phyloP scores from a whole-genome alignment of 345 rosid species.

The Iberis pinnata region DNA sequence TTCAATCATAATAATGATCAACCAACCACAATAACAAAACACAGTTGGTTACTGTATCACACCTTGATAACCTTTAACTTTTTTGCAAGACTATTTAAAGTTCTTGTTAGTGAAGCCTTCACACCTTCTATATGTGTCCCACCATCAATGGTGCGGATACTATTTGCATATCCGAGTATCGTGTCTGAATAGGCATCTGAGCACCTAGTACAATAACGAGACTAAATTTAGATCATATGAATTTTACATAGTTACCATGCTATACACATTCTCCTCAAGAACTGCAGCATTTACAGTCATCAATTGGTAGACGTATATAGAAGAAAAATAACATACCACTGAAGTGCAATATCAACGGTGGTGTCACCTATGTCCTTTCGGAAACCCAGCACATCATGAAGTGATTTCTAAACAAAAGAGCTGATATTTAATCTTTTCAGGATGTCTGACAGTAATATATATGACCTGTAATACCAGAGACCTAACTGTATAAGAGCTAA shows the following conservation, averaged over 20 bases:
- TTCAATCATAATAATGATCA: not conserved
- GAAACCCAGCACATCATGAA: slow-evolving; percentile 82
- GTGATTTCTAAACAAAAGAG: slow-evolving; percentile 54
- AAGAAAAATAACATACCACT: slow-evolving; percentile 47
- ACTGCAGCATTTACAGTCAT: no score
- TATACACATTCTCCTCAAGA: not conserved
- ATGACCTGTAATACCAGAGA: no score
- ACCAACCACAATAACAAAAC: not conserved
- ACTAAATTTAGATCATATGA: slow-evolving; percentile 7
- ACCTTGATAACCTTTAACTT: slow-evolving; percentile 86
- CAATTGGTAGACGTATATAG: no score
- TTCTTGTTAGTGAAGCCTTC: slow-evolving; percentile 84
- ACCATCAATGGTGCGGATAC: slow-evolving; percentile 94
- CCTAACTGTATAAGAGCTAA: no score
- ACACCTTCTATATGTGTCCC: slow-evolving; percentile 96
- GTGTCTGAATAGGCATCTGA: slow-evolving; percentile 97
- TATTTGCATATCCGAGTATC: slow-evolving; percentile 90
- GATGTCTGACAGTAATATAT: no score
- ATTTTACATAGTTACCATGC: not conserved
- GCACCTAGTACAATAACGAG: slow-evolving; percentile 50
- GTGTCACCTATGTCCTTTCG: slow-evolving; percentile 60
- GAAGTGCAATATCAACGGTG: slow-evolving; percentile 69
- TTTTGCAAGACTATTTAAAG: slow-evolving; percentile 77
- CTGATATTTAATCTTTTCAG: slow-evolving; percentile 25
- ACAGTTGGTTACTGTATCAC: slow-evolving; percentile 18